Conservation (phyloP, 371 early-diverging fungal species). For the Gilbertella persicaria region DNA sequence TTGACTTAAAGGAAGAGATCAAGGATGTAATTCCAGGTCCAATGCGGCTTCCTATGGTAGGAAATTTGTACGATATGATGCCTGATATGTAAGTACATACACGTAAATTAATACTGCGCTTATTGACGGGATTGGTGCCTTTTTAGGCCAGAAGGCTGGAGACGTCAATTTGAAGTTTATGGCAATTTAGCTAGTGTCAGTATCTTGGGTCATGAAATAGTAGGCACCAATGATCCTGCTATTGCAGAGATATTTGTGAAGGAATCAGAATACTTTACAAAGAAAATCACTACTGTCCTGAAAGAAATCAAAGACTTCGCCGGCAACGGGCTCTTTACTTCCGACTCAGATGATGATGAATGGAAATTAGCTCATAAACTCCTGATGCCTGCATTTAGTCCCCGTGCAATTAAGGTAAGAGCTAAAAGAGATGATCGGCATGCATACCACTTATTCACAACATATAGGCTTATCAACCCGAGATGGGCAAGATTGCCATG, state of each 20-base stretch:
- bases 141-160: constrained; percentile 19
- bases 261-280: constrained; percentile 44
- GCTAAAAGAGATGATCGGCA: background rate
- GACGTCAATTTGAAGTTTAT: constrained; percentile 21
- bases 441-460: background rate
- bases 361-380: constrained; percentile 55
- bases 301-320: constrained; percentile 32
- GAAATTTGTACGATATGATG: constrained; percentile 32
- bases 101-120: background rate
- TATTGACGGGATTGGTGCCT: background rate
- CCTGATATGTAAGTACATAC: constrained; percentile 28
- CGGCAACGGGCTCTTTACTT: constrained; percentile 47
- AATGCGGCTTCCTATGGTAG: constrained; percentile 24
- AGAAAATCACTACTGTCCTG: constrained; percentile 21
- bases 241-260: constrained; percentile 33
- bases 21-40: constrained; percentile 26
- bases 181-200: constrained; percentile 22
- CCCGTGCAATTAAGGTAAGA: constrained; percentile 33
- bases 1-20: constrained; percentile 14
- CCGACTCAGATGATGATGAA: constrained; percentile 37
- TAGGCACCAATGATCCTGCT: constrained; percentile 34
- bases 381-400: constrained; percentile 51
- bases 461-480: constrained; percentile 38
- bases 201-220: constrained; percentile 13
- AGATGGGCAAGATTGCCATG: constrained; percentile 39